Conservation (phyloP, 169 alveolate species). For the Plasmodium gaboni region DNA sequence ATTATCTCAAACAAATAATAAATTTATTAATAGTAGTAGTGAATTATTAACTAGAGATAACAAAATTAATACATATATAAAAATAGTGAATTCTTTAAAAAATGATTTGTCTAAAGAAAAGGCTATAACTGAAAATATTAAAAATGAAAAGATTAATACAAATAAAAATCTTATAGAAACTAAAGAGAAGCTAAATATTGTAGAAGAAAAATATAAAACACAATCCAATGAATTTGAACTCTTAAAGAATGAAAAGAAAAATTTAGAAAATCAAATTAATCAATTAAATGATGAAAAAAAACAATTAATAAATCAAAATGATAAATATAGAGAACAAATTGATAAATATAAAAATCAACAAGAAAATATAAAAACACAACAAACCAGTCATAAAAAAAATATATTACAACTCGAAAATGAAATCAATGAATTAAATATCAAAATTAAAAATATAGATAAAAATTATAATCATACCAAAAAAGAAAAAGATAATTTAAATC, state of each 20-base stretch:
- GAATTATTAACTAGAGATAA: conserved; percentile 40
- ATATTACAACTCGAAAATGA: conserved; percentile 88
- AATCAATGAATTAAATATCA: conserved; percentile 88
- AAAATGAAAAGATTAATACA: conserved; percentile 90
- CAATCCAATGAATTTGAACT: conserved; percentile 79
- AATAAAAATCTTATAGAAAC: conserved; percentile 91
- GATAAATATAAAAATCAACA: conserved; percentile 89
- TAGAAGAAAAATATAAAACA: conserved; percentile 86
- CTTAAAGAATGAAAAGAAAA: conserved; percentile 71
- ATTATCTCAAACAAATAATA: conserved; percentile 14
- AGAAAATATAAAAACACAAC: conserved; percentile 86
- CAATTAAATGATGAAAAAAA: conserved; percentile 88
- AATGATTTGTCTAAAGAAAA: conserved; percentile 65
- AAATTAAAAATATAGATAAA: conserved; percentile 88
- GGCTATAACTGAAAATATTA: conserved; percentile 43
- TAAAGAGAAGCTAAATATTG: conserved; percentile 87
- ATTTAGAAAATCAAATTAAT: conserved; percentile 71
- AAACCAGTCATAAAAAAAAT: conserved; percentile 86
- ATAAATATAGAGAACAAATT: conserved; percentile 84
- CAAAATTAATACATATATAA: conserved; percentile 51
- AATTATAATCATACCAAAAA: conserved; percentile 87
- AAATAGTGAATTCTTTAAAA: conserved; percentile 49
- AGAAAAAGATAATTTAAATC: conserved; percentile 84
- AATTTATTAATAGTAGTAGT: conserved; percentile 8
- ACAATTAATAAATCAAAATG: conserved; percentile 82